Base-by-base conservation (phyloP, 2,329 filamentous ascomycete genomes). In the Diaporthe amygdali region DNA sequence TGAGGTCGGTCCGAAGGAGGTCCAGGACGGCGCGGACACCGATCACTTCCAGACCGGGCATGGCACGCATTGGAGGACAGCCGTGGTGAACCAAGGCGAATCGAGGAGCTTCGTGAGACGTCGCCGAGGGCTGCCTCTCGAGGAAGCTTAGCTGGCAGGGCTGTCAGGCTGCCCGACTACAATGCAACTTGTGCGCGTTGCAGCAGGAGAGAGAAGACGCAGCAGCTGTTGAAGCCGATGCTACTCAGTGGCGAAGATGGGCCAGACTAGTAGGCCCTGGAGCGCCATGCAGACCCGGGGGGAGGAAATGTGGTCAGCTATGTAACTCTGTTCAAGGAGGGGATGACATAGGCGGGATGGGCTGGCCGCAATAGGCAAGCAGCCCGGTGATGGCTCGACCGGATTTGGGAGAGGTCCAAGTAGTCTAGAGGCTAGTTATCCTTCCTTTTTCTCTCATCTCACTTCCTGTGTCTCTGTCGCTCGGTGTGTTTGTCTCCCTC, bases 381-480 rank as follows among this genome's bases (percentile, higher is more conserved):
- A 49, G 59, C 59, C 44, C 59, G 59, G 59, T 30, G 30, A 64
- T 37, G 59, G 41, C 59, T 64, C 59, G 59, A 64, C 59, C 59
- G 32, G 59, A 61, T 64, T 49, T 47, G 59, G 41, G 27, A 63
- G 20, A 47, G 41, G 27, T 25, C 12, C 27, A 32, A 34, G 34
- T 37, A 39, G 52, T 55, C 34, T 39, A 32, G n/a, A 30, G 32
- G 10, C 52, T 39, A 32, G 49, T 25, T n/a, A n/a, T n/a, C n/a
- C n/a, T n/a, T n/a, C n/a, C n/a, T n/a, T n/a, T n/a, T n/a, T 30
- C 25, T 20, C 47, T 51, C 10, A 15, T n/a, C 25, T 30, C 25
- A 17, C 14, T 30, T 30, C 6, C n/a, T 51, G 47, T 27, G 22
- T 54, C 6, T 34, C 9, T 14, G 37, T 39, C n/a, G n/a, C n/a